Evolutionary conservation across 2,329 filamentous ascomycete genomes (phyloP).

Genomic region (Mariannaea elegans): DNA sequence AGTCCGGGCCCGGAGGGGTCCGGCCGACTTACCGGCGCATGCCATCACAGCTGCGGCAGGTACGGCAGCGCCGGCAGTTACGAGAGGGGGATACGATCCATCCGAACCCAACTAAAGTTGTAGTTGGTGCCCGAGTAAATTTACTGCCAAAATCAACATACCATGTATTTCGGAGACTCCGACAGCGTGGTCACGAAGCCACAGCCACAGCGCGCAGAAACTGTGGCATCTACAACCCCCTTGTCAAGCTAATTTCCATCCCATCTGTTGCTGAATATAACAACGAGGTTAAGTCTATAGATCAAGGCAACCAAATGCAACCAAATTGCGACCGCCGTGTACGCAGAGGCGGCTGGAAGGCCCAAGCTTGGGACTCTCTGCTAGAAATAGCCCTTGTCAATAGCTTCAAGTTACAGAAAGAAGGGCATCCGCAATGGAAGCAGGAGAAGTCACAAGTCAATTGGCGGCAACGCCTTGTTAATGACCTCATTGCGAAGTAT

Average conservation of each 20-base stretch:
- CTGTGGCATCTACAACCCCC: slow-evolving; percentile 12
- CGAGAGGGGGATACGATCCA: no score
- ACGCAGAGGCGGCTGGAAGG: slow-evolving; percentile 3
- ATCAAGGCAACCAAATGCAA: not conserved
- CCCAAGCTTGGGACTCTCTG: slow-evolving; percentile 6
- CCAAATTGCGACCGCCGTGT: not conserved
- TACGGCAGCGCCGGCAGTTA: not conserved
- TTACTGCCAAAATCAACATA: slow-evolving; percentile 18
- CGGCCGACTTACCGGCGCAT: not conserved
- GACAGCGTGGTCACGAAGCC: no score
- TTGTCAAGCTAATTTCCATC: slow-evolving; percentile 1
- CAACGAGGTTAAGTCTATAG: no score
- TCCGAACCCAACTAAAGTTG: slow-evolving; percentile 13
- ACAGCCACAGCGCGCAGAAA: slow-evolving; percentile 18
- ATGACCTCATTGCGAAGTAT: no score
- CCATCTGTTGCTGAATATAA: no score
- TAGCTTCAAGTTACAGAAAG: no score
- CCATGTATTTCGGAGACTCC: slow-evolving; percentile 24
- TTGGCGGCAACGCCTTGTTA: no score
- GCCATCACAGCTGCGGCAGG: no score
- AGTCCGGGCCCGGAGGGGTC: no score
- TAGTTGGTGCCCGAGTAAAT: slow-evolving; percentile 27
- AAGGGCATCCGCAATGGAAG: no score
- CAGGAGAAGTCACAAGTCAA: no score
- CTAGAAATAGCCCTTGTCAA: no score